These are phyloP conservation scores for Rhododendron vialii DNA, from an alignment of 148 eudicot species.

Conservation along the genomic window DNA sequence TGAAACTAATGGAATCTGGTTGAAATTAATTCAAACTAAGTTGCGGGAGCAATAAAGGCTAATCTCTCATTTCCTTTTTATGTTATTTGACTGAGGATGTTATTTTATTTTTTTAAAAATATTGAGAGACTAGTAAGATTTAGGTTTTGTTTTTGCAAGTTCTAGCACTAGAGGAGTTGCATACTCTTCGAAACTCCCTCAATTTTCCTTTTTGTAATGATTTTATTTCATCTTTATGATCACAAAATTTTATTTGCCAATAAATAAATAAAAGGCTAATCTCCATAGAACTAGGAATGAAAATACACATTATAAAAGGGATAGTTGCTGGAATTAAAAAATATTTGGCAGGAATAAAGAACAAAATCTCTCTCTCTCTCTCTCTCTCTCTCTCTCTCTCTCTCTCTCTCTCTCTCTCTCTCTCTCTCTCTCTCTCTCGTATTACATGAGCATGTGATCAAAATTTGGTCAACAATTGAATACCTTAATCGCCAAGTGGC, in stretches of 20 bases:
- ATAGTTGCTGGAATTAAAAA: background rate
- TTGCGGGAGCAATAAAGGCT: background rate
- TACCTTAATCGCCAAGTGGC: background rate
- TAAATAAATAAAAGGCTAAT: background rate
- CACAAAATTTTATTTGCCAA: too few relatives aligned
- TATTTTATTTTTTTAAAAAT: too few relatives aligned
- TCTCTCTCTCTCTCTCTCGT: background rate
- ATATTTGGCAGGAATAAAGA: background rate
- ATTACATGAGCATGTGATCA: background rate
- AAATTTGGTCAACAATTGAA: background rate
- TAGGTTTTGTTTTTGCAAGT: background rate
- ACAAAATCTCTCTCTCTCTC: background rate
- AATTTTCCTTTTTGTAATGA: too few relatives aligned
- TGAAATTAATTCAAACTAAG: background rate
- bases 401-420: background rate
- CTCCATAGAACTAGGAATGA: background rate
- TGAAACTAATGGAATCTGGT: background rate
- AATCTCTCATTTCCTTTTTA: background rate
- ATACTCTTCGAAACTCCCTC: background rate
- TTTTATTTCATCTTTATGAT: too few relatives aligned
- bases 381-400: background rate
- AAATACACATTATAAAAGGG: background rate
- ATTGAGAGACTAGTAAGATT: background rate
- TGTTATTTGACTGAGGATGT: background rate
- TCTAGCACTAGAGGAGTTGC: background rate